Base-by-base conservation (phyloP, 306 rosid species). In the Macrotyloma uniflorum region DNA sequence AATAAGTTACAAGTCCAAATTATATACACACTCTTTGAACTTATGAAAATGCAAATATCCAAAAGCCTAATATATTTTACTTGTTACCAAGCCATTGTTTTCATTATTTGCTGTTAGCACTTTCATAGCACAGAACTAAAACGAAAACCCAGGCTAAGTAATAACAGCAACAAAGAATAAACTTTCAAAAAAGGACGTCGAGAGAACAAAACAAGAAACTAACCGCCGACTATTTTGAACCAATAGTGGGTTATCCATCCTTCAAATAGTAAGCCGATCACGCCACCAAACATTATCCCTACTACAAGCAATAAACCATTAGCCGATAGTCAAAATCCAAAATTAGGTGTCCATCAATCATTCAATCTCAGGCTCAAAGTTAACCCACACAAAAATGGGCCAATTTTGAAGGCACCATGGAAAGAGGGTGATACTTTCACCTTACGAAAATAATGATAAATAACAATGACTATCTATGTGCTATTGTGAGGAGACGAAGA, bases 361-460 rank as follows among this genome's bases (percentile, higher is more conserved):
- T 59, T 30, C 67, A 59, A 26, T 24, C 45, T 30, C 40, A 79
- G 8, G 79, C 57, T 72, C 20, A 80, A 64, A 63, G 43, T 54
- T 43, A 10, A 12, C n/a, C 32, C 6, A 3, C 30, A 5, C 22
- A 5, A 22, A 7, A 23, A 50, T 5, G 16, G 67, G 19, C 32
- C 45, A 67, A 40, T 6, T 19, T 24, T 16, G 26, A 43, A 53
- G 20, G 1, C 61, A 36, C 63, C 8, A 7, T 16, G 62, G 46
- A 24, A 71, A 54, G 15, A 68, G 67, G 54, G 33, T 14, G 19
- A 19, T 50, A 70, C 70, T 77, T 77, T 54, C 55, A 2, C 70
- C 49, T 46, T 64, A 26, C 1, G 22, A 46, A 62, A 73, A 28
- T 36, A 49, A 73, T 18, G 13, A 75, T 38, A 49, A 75, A 24